These are phyloP conservation scores for Boletellus sp. DNA, from an alignment of 768 basidiomycete genomes.

Conservation along the genomic window DNA sequence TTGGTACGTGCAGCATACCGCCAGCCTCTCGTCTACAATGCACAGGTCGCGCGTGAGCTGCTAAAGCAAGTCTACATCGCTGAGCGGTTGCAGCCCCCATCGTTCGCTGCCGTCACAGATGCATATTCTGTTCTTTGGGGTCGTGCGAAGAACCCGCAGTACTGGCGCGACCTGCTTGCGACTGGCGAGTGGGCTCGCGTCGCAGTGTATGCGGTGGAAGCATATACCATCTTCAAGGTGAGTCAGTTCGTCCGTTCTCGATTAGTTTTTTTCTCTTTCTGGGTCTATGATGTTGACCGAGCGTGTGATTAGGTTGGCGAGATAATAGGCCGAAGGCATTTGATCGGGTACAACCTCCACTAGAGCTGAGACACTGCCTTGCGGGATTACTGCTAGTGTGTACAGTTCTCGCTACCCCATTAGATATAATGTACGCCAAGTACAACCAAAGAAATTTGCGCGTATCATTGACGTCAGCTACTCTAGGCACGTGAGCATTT, in stretches of 20 bases:
- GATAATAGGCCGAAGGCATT: constrained; percentile 74
- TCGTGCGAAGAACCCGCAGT: constrained; percentile 52
- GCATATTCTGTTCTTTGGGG: constrained; percentile 66
- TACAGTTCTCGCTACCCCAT: neutral
- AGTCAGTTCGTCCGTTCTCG: constrained; percentile 13
- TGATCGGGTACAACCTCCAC: constrained; percentile 74
- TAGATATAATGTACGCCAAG: constrained; percentile 9
- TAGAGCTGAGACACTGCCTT: constrained; percentile 31
- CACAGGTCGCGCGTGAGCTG: constrained; percentile 71
- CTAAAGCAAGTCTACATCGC: constrained; percentile 69
- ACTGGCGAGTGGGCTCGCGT: constrained; percentile 67
- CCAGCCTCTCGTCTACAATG: constrained; percentile 75
- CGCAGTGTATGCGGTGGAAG: constrained; percentile 76
- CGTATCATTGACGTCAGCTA: too few species aligned
- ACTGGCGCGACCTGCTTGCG: constrained; percentile 56
- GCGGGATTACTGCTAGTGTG: neutral
- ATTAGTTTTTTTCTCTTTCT: too few species aligned
- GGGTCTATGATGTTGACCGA: constrained; percentile 1
- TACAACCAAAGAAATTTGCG: neutral
- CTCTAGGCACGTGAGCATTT: too few species aligned
- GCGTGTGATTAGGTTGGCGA: constrained; percentile 64
- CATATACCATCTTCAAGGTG: constrained; percentile 88
- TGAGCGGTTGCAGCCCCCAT: constrained; percentile 63
- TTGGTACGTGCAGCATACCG: constrained; percentile 53
- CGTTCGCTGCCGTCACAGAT: constrained; percentile 45